phyloP scores from a whole-genome alignment of 1,284 basidiomycete genomes.

The Stygiomarasmius scandens region DNA sequence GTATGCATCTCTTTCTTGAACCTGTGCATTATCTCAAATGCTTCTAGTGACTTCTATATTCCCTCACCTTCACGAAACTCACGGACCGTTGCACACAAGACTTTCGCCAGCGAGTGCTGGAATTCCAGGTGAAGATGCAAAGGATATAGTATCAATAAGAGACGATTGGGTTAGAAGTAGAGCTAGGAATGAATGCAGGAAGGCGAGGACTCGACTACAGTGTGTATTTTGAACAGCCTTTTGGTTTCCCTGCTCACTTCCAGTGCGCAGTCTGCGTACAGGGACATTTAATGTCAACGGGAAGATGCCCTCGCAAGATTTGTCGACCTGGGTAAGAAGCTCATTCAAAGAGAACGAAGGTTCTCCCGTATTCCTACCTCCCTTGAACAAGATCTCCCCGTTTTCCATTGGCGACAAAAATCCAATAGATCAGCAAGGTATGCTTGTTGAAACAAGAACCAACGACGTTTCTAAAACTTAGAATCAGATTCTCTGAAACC shows the following conservation, averaged over 20 bases:
- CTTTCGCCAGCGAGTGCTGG: constrained; percentile 67
- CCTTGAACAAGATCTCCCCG: constrained; percentile 41
- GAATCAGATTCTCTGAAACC: not conserved
- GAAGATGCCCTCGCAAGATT: constrained; percentile 67
- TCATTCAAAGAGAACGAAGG: not conserved
- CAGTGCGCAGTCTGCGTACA: constrained; percentile 49
- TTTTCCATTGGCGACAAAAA: constrained; percentile 24
- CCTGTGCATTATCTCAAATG: not conserved
- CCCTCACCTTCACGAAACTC: constrained; percentile 6
- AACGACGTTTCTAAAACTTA: not conserved
- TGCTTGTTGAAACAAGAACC: constrained; percentile 5
- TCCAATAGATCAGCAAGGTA: constrained; percentile 14
- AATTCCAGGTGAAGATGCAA: constrained; percentile 56
- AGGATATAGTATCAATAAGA: constrained; percentile 58
- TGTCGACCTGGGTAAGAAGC: constrained; percentile 51
- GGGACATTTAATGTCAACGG: constrained; percentile 85
- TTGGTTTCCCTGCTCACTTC: not conserved
- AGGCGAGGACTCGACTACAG: constrained; percentile 32
- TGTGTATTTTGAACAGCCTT: constrained; percentile 21
- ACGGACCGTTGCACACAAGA: constrained; percentile 32
- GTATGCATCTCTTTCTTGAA: constrained; percentile 25
- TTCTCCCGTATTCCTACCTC: constrained; percentile 30
- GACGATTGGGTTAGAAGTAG: constrained; percentile 62
- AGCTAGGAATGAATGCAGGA: constrained; percentile 37
- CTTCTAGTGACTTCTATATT: constrained; percentile 10